Evolutionary conservation across 2,329 filamentous ascomycete species (phyloP), one percentile per base, ranked within the genome.

Genomic region (Pleomassaria siparia): DNA sequence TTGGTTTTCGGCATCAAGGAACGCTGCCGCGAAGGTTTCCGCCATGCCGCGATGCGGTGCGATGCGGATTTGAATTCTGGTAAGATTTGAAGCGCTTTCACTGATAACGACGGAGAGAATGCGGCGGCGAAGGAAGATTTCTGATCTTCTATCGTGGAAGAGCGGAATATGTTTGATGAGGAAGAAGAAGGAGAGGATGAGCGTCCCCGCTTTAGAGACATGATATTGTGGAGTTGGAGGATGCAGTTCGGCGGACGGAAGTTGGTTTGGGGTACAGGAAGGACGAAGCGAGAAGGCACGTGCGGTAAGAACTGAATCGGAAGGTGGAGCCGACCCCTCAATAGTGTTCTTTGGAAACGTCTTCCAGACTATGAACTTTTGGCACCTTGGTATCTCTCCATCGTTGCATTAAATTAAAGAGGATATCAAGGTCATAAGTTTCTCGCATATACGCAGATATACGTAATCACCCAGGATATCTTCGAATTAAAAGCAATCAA

Each of bases 11-110:
- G 65, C 10, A 65, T 70, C 15, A 80, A 61, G 7, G 74, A 74
- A 44, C 70, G 72, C 58, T 80, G 77, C 4, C 70, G 71, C 15
- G 74, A 76, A 16, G 72, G 71, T 41, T 66, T 70, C 18, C 79
- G 71, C 76, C 76, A 81, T 43, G 74, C 79, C 37, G 76, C 67
- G 39, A 81, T 78, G 41, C 74, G 74, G 60, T 81, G 79, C 5
- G 71, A 74, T 21, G 79, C 79, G 30, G 63, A 66, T 28, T 63
- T 55, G 51, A 79, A 72, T 29, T 76, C 71, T 0, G 72, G 64
- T 16, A 75, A 67, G 2, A 61, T 51, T 63, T 79, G 77, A 0
- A 80, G 68, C 12, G 62, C 56, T 47, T 61, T 59, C 32, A 70
- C 61, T 26, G 74, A 59, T 18, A 74, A 61, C 6, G 68, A 66